phyloP scores from a whole-genome alignment of 352 stramenopile species.

The Phytophthora podocarpi region DNA sequence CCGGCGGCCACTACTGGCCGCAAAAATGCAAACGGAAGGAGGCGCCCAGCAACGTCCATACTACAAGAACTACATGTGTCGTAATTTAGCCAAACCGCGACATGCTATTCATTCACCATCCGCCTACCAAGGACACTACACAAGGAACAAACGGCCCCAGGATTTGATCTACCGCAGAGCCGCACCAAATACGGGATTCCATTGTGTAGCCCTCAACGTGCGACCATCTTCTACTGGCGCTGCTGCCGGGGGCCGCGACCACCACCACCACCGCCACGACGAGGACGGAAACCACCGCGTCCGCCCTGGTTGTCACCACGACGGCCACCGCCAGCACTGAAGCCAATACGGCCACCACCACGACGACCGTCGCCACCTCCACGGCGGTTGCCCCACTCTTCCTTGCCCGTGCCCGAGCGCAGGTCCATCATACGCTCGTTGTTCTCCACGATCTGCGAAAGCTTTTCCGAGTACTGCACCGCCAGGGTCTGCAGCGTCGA shows the following conservation, averaged over 20 bases:
- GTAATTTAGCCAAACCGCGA: constrained; percentile 34
- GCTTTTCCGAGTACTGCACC: constrained; percentile 96
- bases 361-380: constrained; percentile 43
- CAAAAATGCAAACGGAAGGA: constrained; percentile 18
- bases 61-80: constrained; percentile 16
- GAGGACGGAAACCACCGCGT: constrained; percentile 48
- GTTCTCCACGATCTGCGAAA: constrained; percentile 88
- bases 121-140: constrained; percentile 25
- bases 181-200: constrained; percentile 11
- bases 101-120: constrained; percentile 33
- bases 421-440: constrained; percentile 91
- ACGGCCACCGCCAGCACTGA: constrained; percentile 39
- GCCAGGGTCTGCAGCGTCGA: constrained; percentile 95
- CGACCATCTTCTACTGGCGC: constrained; percentile 43
- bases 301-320: constrained; percentile 58
- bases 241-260: constrained; percentile 44
- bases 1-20: too few relatives aligned
- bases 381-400: constrained; percentile 70
- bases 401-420: constrained; percentile 66
- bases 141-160: constrained; percentile 12
- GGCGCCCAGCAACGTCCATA: constrained; percentile 8
- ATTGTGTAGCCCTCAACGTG: constrained; percentile 24
- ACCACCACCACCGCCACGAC: constrained; percentile 46
- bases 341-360: constrained; percentile 44
- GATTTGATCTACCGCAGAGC: constrained; percentile 21